phyloP scores from a whole-genome alignment of 1,284 basidiomycete species.

The Cystobasidium pallidum region DNA sequence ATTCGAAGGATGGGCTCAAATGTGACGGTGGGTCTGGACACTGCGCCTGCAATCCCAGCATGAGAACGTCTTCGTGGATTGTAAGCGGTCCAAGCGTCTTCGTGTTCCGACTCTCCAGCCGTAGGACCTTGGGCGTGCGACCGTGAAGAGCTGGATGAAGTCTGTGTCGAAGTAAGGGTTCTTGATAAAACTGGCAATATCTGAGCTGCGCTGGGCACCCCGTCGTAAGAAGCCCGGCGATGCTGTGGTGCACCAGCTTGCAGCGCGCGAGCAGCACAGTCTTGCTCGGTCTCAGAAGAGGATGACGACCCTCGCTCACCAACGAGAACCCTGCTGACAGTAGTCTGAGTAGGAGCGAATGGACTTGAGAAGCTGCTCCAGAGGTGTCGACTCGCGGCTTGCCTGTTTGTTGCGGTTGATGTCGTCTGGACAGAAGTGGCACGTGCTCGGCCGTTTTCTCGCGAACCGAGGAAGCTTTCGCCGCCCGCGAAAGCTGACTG shows the following conservation, averaged over 20 bases:
- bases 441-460: background rate
- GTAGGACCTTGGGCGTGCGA: background rate
- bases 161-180: background rate
- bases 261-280: background rate
- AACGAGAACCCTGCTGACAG: background rate
- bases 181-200: no score
- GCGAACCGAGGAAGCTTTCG: background rate
- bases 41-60: background rate
- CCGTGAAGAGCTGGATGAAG: background rate
- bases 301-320: no score
- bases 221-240: constrained; percentile 9
- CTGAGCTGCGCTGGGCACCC: no score
- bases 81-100: constrained; percentile 8
- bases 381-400: background rate
- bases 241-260: background rate
- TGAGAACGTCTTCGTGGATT: background rate
- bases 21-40: background rate
- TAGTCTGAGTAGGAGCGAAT: background rate
- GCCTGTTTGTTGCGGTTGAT: background rate
- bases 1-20: background rate
- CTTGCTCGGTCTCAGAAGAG: constrained; percentile 4
- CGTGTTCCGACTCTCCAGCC: background rate
- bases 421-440: background rate
- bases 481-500: background rate
- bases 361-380: constrained; percentile 16